These are phyloP conservation scores for Auriscalpium vulgare DNA, from an alignment of 768 basidiomycete species.

Conservation along the genomic window DNA sequence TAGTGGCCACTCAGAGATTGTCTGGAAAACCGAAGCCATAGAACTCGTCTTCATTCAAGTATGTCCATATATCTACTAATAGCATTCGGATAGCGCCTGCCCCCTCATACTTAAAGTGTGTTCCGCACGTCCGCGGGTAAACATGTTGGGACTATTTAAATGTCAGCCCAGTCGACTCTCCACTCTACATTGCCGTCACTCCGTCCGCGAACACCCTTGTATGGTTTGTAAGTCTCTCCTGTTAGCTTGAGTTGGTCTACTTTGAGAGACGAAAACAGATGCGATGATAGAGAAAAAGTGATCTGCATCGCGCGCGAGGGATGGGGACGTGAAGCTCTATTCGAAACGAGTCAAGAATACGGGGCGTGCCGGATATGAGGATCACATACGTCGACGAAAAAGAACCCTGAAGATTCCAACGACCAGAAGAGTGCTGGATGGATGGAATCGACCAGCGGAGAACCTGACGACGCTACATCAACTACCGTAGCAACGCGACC, in stretches of 20 bases:
- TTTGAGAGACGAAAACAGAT: constrained; percentile 74
- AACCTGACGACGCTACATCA: constrained; percentile 18
- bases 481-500: not conserved
- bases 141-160: not conserved
- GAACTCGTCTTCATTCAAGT: too few relatives aligned
- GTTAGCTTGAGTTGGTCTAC: constrained; percentile 79
- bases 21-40: too few relatives aligned
- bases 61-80: too few relatives aligned
- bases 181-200: constrained; percentile 66
- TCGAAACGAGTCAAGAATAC: not conserved
- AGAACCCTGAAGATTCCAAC: constrained; percentile 69
- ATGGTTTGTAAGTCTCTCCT: constrained; percentile 81
- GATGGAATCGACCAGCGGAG: constrained; percentile 75
- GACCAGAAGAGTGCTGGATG: constrained; percentile 53
- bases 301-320: constrained; percentile 73
- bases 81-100: too few relatives aligned
- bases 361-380: not conserved
- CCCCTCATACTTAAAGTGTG: too few relatives aligned
- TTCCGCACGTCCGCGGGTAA: too few relatives aligned
- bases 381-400: constrained; percentile 55
- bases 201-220: constrained; percentile 78
- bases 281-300: constrained; percentile 57
- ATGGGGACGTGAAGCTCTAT: constrained; percentile 37
- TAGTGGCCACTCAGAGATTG: too few relatives aligned
- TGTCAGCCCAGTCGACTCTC: constrained; percentile 20